These are phyloP conservation scores for Lippia alba DNA, from an alignment of 305 asterid genomes.

Conservation along the genomic window DNA sequence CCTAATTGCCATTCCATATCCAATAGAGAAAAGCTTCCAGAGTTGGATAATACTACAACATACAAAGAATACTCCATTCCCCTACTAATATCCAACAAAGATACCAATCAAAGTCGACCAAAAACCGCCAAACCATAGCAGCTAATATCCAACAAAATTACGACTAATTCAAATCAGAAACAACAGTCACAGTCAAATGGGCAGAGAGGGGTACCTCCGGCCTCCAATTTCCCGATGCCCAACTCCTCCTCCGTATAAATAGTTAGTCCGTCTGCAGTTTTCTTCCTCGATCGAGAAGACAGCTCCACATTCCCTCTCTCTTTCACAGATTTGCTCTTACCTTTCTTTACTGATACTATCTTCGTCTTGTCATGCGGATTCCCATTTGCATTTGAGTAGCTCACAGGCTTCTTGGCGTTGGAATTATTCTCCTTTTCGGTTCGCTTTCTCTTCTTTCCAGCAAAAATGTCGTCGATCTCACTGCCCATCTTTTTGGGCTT, in stretches of 20 bases:
- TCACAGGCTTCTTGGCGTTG: slow-evolving; percentile 27
- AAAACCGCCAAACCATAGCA: neutral
- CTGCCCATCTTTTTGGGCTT: slow-evolving; percentile 43
- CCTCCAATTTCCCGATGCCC: slow-evolving; percentile 59
- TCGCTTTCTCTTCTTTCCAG: slow-evolving; percentile 57
- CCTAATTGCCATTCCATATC: neutral
- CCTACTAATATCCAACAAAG: neutral
- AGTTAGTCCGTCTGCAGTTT: slow-evolving; percentile 69
- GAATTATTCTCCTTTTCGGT: slow-evolving; percentile 31
- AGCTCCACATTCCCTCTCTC: slow-evolving; percentile 23
- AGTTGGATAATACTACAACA: neutral
- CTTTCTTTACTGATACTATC: slow-evolving; percentile 38
- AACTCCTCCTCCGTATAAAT: slow-evolving; percentile 78
- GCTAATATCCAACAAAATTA: slow-evolving; percentile 3
- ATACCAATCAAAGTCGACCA: neutral
- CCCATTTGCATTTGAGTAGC: slow-evolving; percentile 29
- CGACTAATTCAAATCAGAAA: slow-evolving; percentile 49
- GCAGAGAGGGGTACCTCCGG: slow-evolving; percentile 79
- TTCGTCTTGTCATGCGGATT: slow-evolving; percentile 33
- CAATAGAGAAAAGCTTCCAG: neutral
- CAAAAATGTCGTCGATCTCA: slow-evolving; percentile 78
- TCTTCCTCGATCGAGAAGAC: slow-evolving; percentile 48
- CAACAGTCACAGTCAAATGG: slow-evolving; percentile 91
- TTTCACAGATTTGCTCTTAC: slow-evolving; percentile 20
- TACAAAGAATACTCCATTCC: neutral